A percentile compares a stretch with the other conserved stretches of the same genome.
Evolutionary conservation across 1,284 basidiomycete genomes (phyloP).

Genomic region (Ceratobasidium sp.): DNA sequence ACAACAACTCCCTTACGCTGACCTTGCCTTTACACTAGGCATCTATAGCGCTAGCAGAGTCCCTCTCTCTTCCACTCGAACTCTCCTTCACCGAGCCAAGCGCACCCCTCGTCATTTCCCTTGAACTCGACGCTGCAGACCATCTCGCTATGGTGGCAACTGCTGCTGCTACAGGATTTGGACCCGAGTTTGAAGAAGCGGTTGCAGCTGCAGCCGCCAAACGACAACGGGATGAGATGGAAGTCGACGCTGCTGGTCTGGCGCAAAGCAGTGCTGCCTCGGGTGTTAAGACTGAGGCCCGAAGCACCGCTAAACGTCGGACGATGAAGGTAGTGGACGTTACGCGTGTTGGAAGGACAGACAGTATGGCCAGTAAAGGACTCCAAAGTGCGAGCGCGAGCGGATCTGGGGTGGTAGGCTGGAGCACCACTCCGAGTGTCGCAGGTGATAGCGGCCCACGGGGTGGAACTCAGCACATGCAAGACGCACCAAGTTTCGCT

Average conservation of each 20-base stretch:
- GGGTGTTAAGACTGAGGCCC: neutral
- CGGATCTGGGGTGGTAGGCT: neutral
- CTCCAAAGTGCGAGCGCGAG: neutral
- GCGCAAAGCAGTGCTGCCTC: conserved; percentile 20
- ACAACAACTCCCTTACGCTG: conserved; percentile 29
- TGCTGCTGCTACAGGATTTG: conserved; percentile 30
- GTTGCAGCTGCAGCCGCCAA: conserved; percentile 30
- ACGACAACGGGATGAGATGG: conserved; percentile 26
- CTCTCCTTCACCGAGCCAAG: conserved; percentile 76
- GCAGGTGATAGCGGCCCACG: conserved; percentile 21
- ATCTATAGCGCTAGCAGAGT: conserved; percentile 78
- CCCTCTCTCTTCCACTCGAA: conserved; percentile 68
- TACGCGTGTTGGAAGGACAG: conserved; percentile 1
- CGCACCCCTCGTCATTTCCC: conserved; percentile 41
- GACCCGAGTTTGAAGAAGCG: conserved; percentile 34
- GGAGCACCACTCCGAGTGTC: conserved; percentile 33
- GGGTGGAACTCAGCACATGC: conserved; percentile 23
- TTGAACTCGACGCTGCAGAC: conserved; percentile 45
- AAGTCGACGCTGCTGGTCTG: neutral
- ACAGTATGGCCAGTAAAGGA: conserved; percentile 13
- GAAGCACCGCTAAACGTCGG: conserved; percentile 22
- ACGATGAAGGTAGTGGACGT: conserved; percentile 30
- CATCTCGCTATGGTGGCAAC: conserved; percentile 44
- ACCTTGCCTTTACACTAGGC: conserved; percentile 61
- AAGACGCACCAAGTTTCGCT: conserved; percentile 35